Conservation (phyloP, 441 rosid genomes). For the Rhodomyrtus psidioides region DNA sequence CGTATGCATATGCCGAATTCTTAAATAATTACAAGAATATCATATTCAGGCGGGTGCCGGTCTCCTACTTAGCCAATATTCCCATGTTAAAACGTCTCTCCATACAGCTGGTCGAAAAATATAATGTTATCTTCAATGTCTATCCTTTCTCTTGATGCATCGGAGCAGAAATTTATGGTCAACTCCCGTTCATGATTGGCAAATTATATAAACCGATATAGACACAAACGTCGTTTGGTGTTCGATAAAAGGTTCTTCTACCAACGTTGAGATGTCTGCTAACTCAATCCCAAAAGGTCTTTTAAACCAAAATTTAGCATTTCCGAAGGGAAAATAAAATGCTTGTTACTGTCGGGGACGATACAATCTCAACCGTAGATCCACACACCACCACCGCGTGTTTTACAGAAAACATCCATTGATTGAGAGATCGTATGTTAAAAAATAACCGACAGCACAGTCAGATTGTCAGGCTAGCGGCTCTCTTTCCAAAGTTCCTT, state of each 20-base stretch:
- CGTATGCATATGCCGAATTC: background rate
- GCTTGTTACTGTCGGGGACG: too few species aligned
- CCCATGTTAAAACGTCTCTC: background rate
- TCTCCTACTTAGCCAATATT: background rate
- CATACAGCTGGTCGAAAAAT: background rate
- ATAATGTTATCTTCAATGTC: background rate
- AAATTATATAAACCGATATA: background rate
- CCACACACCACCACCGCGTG: too few species aligned
- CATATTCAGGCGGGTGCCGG: background rate
- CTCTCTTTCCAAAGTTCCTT: too few species aligned
- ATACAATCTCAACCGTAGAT: too few species aligned
- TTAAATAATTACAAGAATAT: background rate
- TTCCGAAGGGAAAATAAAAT: background rate
- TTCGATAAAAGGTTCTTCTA: too few species aligned
- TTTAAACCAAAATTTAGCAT: background rate
- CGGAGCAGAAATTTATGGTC: background rate
- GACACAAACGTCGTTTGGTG: too few species aligned
- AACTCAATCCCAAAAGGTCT: background rate
- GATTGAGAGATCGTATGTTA: too few species aligned
- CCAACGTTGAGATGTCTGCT: background rate
- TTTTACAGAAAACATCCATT: too few species aligned
- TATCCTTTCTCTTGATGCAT: background rate
- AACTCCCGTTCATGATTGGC: background rate
- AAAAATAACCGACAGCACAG: too few species aligned
- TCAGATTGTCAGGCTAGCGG: too few species aligned